A percentile compares a stretch with the other conserved stretches of the same genome.
phyloP scores from a whole-genome alignment of 345 rosid species.

The Microthlaspi erraticum region DNA sequence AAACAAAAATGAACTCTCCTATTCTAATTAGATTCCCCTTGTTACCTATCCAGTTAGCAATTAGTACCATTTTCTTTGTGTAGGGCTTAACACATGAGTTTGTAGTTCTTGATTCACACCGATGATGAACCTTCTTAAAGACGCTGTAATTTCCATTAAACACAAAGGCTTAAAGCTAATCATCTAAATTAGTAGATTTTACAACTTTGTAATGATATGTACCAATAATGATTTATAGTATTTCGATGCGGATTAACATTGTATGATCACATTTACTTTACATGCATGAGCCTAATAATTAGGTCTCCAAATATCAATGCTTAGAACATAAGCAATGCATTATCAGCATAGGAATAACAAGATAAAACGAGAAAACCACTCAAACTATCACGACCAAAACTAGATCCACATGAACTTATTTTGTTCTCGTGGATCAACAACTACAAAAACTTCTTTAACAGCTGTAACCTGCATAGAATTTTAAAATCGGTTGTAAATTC shows the following conservation, averaged over 20 bases:
- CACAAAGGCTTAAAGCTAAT: constrained; percentile 27
- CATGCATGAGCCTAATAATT: constrained; percentile 23
- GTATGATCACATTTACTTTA: background rate
- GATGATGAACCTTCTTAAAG: constrained; percentile 23
- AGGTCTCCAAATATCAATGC: constrained; percentile 33
- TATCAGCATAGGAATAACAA: background rate
- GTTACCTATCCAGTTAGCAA: constrained; percentile 39
- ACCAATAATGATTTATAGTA: constrained; percentile 2
- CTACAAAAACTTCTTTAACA: background rate
- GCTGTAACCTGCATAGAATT: background rate
- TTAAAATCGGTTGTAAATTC: background rate
- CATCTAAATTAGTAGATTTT: constrained; percentile 29
- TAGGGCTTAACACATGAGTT: background rate
- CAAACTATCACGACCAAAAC: background rate
- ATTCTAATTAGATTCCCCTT: constrained; percentile 32
- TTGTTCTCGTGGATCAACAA: constrained; percentile 1
- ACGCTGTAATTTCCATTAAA: constrained; percentile 34
- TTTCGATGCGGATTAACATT: constrained; percentile 5
- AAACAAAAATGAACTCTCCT: background rate
- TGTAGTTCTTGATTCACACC: background rate
- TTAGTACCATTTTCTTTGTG: constrained; percentile 24
- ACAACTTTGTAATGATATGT: constrained; percentile 20
- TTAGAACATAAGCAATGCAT: constrained; percentile 19
- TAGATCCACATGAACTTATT: background rate
- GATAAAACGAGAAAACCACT: constrained; percentile 3